A percentile compares a stretch with the other conserved stretches of the same genome.
Conservation (phyloP, 148 eudicot species). For the Rhododendron molle region DNA sequence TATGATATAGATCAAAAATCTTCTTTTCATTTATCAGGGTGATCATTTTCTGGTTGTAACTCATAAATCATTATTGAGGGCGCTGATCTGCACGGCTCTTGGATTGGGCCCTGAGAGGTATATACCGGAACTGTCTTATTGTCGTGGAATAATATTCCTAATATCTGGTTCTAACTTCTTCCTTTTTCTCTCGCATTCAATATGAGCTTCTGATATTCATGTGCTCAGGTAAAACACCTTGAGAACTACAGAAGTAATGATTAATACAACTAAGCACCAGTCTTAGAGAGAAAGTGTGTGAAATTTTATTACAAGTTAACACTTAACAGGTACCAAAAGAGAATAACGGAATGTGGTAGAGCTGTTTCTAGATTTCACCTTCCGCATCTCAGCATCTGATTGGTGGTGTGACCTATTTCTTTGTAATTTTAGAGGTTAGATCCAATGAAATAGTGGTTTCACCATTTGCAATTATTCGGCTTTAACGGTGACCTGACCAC, state of each 20-base stretch:
- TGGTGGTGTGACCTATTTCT: neutral
- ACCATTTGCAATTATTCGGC: neutral
- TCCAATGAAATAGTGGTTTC: neutral
- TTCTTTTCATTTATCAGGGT: conserved; percentile 31
- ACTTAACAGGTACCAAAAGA: neutral
- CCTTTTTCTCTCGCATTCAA: neutral
- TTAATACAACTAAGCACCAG: neutral
- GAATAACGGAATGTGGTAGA: neutral
- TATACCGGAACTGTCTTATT: neutral
- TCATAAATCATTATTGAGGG: conserved; percentile 66
- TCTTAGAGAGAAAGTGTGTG: neutral
- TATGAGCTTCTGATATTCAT: neutral
- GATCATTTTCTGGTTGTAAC: conserved; percentile 63
- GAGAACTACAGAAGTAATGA: neutral
- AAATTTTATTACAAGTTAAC: neutral
- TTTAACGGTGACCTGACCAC: neutral
- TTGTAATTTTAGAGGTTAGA: neutral
- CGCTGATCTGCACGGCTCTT: conserved; percentile 66
- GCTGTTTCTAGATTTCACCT: neutral
- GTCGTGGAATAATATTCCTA: neutral
- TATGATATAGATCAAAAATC: neutral
- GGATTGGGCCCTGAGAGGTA: conserved; percentile 74
- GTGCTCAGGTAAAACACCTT: neutral
- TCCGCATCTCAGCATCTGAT: neutral
- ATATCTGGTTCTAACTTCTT: neutral